Evolutionary conservation across 352 stramenopile species (phyloP).

Genomic region (Phytophthora gonapodyides): DNA sequence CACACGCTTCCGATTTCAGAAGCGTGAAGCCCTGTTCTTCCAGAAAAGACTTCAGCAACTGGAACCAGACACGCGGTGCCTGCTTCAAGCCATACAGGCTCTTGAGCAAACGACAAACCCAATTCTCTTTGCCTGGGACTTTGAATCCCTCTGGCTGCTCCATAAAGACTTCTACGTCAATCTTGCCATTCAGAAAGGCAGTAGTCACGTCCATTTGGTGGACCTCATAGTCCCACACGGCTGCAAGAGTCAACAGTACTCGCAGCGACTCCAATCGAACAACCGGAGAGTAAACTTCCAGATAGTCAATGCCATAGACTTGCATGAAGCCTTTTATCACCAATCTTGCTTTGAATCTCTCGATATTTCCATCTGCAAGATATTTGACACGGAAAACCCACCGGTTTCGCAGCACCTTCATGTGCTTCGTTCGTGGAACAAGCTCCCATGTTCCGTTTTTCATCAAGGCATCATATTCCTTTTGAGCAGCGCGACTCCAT

Average conservation of each 20-base stretch:
- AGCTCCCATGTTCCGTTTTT: conserved; percentile 6
- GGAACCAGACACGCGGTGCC: conserved; percentile 31
- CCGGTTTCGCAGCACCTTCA: conserved; percentile 11
- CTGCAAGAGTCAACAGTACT: conserved; percentile 13
- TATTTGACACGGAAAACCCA: conserved; percentile 12
- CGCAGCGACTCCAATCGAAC: conserved; percentile 10
- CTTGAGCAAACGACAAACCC: conserved; percentile 22
- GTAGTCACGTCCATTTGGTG: conserved; percentile 17
- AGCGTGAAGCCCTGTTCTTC: conserved; percentile 19
- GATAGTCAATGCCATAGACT: conserved; percentile 8
- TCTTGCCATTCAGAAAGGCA: conserved; percentile 16
- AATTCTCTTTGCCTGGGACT: conserved; percentile 19
- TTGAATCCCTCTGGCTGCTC: conserved; percentile 23
- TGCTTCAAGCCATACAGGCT: conserved; percentile 31
- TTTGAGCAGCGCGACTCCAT: background rate
- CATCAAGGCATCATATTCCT: conserved; percentile 1
- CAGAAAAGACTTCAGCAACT: conserved; percentile 18
- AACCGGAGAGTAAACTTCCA: conserved; percentile 13
- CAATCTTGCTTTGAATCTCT: conserved; percentile 8
- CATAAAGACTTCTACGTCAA: conserved; percentile 28
- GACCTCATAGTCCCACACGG: conserved; percentile 14
- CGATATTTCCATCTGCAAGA: conserved; percentile 1
- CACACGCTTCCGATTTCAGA: conserved; percentile 26
- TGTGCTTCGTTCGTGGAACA: background rate
- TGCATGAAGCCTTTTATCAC: conserved; percentile 15